Conservation (phyloP, 2,329 filamentous ascomycete species). For the Pyrenophora tritici-repentis region DNA sequence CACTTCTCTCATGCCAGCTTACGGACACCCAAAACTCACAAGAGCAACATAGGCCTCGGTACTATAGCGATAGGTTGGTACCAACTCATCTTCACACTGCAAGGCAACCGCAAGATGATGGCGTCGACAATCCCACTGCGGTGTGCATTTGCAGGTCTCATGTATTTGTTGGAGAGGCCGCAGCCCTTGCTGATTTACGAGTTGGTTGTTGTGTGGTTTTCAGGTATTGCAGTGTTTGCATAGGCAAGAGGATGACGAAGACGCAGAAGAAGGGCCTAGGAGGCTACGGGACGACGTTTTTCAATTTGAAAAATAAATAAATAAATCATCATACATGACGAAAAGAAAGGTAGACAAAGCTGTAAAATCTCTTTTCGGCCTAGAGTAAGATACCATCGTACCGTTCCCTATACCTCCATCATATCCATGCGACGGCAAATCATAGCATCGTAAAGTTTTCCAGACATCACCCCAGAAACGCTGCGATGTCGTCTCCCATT, state of each 20-base stretch:
- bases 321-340: no score
- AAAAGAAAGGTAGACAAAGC: no score
- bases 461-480: no score
- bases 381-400: no score
- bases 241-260: neutral
- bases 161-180: conserved; percentile 5
- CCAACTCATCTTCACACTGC: conserved; percentile 17
- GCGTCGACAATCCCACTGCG: conserved; percentile 11
- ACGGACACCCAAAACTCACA: neutral
- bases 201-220: conserved; percentile 8
- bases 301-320: no score
- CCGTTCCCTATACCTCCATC: no score
- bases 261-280: neutral
- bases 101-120: conserved; percentile 12
- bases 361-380: no score
- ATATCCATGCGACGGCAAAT: no score
- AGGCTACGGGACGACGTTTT: no score
- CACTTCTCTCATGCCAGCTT: no score
- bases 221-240: conserved; percentile 4
- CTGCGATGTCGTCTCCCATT: no score
- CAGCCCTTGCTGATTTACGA: conserved; percentile 3
- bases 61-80: conserved; percentile 19
- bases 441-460: no score
- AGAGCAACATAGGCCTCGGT: conserved; percentile 10
- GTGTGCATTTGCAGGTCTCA: conserved; percentile 6